Base-by-base conservation (phyloP, 192 early-diverging fungal genomes). In the Coemansia sp. region DNA sequence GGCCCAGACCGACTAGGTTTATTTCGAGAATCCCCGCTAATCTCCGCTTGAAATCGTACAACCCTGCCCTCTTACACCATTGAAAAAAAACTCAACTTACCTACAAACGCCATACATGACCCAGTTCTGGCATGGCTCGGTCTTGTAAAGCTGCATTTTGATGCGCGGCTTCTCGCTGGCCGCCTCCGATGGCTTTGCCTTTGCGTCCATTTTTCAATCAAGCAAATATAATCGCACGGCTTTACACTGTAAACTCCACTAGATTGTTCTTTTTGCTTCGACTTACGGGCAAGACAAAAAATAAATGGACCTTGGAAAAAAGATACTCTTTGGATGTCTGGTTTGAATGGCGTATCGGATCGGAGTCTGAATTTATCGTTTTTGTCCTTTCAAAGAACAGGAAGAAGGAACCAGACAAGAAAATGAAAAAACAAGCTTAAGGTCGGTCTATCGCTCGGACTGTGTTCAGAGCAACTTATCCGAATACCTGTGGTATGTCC, bases 121-220 rank as follows among this genome's bases (percentile, higher is more conserved):
- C 65, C 69, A 79, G 19, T 81, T 86, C 20, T 84, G 78, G 66
- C 88, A 90, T 20, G 87, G 74, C 68, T 90, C 88, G 18, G 88
- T 90, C 58, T 90, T 90, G 81, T 88, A 88, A 33, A 90, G 79
- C 63, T 68, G 76, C 49, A 54, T 53, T 28, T 68, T 69, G 65
- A 70, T 79, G 52, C 70, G 65, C 41, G 76, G 65, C 62, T 65
- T 68, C 10, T 65, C 55, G 50, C 21, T 23, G 30, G 21, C 63
- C n/a, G 38, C 57, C 10, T 16, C 47, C 47, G 33, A 33, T 33
- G 50, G 53, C 54, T 23, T 46, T 43, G 53, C 14, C 18, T 44
- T 45, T 30, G 42, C 54, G 30, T 44, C 54, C 42, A 40, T 45
- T 26, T 26, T 41, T 46, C 31, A 30, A 16, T 33, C 48, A 30